Conservation (phyloP, 495 filamentous ascomycete genomes). For the Terfezia boudieri region DNA sequence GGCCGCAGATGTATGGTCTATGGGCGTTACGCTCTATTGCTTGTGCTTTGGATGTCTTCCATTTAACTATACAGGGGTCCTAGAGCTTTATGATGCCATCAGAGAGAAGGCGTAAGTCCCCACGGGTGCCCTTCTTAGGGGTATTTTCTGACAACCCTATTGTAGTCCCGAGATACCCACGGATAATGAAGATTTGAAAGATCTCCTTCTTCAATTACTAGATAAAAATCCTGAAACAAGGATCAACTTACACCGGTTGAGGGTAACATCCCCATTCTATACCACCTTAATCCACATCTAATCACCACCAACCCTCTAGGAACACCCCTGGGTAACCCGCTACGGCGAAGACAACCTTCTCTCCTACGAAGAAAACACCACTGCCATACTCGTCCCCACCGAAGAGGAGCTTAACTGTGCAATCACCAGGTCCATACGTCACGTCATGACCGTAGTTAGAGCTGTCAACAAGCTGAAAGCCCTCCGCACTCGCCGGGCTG, state of each 20-base stretch:
- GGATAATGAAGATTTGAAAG: conserved; percentile 38
- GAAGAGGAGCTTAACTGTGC: conserved; percentile 74
- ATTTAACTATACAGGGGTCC: conserved; percentile 43
- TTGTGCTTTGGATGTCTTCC: conserved; percentile 71
- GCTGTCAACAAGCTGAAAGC: conserved; percentile 74
- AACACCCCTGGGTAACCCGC: conserved; percentile 87
- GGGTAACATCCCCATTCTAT: conserved; percentile 31
- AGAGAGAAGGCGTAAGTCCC: conserved; percentile 32
- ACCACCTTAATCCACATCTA: not conserved
- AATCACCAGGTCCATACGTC: conserved; percentile 68
- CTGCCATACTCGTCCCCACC: conserved; percentile 60
- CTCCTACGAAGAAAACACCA: conserved; percentile 65
- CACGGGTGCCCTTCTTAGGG: not conserved
- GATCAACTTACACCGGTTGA: conserved; percentile 57
- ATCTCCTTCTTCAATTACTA: conserved; percentile 44
- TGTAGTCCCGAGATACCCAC: conserved; percentile 27
- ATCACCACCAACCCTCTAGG: conserved; percentile 25
- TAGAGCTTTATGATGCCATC: conserved; percentile 82
- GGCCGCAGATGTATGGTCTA: conserved; percentile 93
- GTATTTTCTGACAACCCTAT: conserved; percentile 9
- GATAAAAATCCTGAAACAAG: conserved; percentile 58
- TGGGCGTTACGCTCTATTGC: conserved; percentile 91
- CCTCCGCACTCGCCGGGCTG: conserved; percentile 22
- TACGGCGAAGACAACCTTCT: conserved; percentile 59
- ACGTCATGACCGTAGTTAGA: conserved; percentile 78